Evolutionary conservation across 805 yeast genomes (phyloP).

Genomic region (Pichia heedii): DNA sequence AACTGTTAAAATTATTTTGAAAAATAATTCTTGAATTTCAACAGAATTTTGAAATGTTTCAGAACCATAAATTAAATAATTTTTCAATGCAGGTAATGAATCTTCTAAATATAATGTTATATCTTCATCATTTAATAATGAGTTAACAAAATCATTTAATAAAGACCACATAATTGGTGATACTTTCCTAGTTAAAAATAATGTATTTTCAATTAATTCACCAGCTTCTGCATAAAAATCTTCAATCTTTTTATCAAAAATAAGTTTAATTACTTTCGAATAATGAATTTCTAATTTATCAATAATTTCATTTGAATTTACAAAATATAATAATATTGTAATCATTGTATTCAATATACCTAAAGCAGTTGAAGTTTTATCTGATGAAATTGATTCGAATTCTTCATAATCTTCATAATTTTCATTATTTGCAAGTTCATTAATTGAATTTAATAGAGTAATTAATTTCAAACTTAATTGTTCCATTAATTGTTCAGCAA

Average conservation of each 20-base stretch:
- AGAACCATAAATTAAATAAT: constrained; percentile 53
- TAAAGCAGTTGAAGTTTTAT: constrained; percentile 77
- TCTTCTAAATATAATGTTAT: constrained; percentile 70
- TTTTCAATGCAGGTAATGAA: constrained; percentile 61
- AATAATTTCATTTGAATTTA: constrained; percentile 66
- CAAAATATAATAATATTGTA: constrained; percentile 80
- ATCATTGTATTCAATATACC: constrained; percentile 83
- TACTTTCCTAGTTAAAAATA: constrained; percentile 52
- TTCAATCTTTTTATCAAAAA: constrained; percentile 55
- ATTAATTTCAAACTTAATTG: constrained; percentile 69
- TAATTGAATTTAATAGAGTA: constrained; percentile 59
- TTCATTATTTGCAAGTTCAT: constrained; percentile 39
- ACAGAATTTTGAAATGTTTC: constrained; percentile 40
- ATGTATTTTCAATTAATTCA: constrained; percentile 69
- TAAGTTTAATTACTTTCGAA: constrained; percentile 62
- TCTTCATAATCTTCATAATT: constrained; percentile 56
- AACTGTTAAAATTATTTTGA: constrained; percentile 39
- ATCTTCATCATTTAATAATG: constrained; percentile 34
- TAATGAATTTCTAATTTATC: constrained; percentile 62
- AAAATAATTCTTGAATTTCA: constrained; percentile 39
- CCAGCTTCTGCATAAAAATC: constrained; percentile 79
- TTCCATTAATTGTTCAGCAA: constrained; percentile 57
- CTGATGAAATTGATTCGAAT: constrained; percentile 39
- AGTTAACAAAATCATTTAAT: constrained; percentile 40
- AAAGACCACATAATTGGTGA: constrained; percentile 71